Percentiles rank a stretch among this genome's conserved stretches.
phyloP scores from a whole-genome alignment of 768 basidiomycete genomes.

The Suillus paluster region DNA sequence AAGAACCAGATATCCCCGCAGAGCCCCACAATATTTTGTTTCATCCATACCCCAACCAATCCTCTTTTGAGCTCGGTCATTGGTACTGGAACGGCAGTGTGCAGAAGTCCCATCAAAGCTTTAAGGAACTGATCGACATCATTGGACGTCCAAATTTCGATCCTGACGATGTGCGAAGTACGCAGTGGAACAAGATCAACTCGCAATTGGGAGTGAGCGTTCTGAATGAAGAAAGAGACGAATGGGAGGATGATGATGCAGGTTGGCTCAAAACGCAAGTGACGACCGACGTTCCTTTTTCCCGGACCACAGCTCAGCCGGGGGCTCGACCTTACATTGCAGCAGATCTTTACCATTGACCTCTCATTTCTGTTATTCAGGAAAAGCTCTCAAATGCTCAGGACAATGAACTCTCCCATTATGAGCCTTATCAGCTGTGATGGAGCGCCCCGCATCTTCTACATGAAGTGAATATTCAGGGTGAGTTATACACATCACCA shows the following conservation, averaged over 20 bases:
- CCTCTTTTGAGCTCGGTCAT: slow-evolving; percentile 19
- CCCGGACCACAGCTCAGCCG: background rate
- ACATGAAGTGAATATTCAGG: slow-evolving; percentile 11
- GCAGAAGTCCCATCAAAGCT: slow-evolving; percentile 17
- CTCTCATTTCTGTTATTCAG: too few species aligned
- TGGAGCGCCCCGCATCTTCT: background rate
- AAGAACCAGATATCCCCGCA: too few species aligned
- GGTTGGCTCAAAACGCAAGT: slow-evolving; percentile 17
- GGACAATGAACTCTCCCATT: slow-evolving; percentile 15
- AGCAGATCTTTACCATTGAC: too few species aligned
- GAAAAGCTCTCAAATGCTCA: too few species aligned
- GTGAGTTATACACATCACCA: slow-evolving; percentile 22
- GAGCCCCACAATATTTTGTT: slow-evolving; percentile 2
- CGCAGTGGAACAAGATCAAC: slow-evolving; percentile 5
- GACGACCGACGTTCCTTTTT: slow-evolving; percentile 20
- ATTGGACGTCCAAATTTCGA: slow-evolving; percentile 9
- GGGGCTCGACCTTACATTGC: slow-evolving; percentile 8
- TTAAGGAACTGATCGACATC: slow-evolving; percentile 5
- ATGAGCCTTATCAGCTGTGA: slow-evolving; percentile 10
- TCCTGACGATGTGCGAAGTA: slow-evolving; percentile 9
- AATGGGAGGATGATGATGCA: slow-evolving; percentile 17
- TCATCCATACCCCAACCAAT: slow-evolving; percentile 19
- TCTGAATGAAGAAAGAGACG: background rate
- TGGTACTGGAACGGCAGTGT: slow-evolving; percentile 25
- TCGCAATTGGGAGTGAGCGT: background rate